These are phyloP conservation scores for Penicillium manginii DNA, from an alignment of 495 filamentous ascomycete genomes.

Conservation along the genomic window DNA sequence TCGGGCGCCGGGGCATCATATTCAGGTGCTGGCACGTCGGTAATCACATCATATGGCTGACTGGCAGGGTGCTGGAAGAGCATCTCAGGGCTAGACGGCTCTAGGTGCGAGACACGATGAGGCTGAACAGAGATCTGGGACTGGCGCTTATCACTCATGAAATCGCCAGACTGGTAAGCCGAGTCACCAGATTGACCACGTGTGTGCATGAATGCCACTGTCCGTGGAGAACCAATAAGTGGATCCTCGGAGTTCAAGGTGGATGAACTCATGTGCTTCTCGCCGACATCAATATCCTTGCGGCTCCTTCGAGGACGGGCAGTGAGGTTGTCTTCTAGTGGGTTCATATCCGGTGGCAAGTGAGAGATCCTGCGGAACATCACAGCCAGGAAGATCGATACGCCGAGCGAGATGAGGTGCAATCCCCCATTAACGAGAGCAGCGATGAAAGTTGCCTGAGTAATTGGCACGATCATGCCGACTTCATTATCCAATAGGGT, in stretches of 20 bases:
- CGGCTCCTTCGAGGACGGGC: conserved; percentile 70
- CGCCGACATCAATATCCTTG: conserved; percentile 71
- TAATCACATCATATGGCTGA: conserved; percentile 34
- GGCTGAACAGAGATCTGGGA: conserved; percentile 27
- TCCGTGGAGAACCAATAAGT: conserved; percentile 59
- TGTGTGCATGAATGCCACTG: conserved; percentile 77
- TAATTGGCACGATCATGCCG: conserved; percentile 53
- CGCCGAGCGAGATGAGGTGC: conserved; percentile 68
- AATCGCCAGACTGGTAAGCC: conserved; percentile 34
- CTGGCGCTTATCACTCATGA: conserved; percentile 24
- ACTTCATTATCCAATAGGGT: conserved; percentile 58
- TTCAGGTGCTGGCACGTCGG: conserved; percentile 27
- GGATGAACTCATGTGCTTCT: conserved; percentile 55
- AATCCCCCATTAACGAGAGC: conserved; percentile 64
- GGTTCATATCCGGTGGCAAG: conserved; percentile 91
- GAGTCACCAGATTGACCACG: conserved; percentile 55
- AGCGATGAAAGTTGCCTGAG: conserved; percentile 64
- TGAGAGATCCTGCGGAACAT: conserved; percentile 79
- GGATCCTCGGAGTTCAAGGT: conserved; percentile 62
- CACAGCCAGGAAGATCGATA: conserved; percentile 71
- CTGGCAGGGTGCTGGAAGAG: conserved; percentile 30
- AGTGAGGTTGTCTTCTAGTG: conserved; percentile 83
- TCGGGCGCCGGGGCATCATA: conserved; percentile 23
- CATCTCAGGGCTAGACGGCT: conserved; percentile 43
- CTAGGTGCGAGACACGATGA: conserved; percentile 33